Base-by-base conservation (phyloP, 306 rosid species). In the Vigna hirtella region DNA sequence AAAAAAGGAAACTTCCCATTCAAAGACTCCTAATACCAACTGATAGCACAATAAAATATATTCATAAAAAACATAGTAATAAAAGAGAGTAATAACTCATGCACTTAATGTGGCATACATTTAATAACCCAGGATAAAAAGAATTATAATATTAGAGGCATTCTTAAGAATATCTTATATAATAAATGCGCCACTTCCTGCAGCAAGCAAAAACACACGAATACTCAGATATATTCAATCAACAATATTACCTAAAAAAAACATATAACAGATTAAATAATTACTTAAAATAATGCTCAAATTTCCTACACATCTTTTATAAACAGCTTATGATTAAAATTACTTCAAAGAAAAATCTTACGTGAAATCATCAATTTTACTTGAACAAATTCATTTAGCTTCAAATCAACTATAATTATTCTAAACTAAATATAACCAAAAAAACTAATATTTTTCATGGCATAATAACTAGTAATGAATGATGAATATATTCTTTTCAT, bases 1-100 rank as follows among this genome's bases (percentile, higher is more conserved):
- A 66, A 24, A 36, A 63, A 36, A 2, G 1, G 7, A 18, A 36
- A 36, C 65, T 16, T 34, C 52, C 50, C 26, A 43, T 73, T 40
- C 43, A 47, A 0, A 1, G 34, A 52, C 7, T 0, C 30, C 1
- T 63, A 63, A 20, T 32, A 32, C 9, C 17, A 64, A 20, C 51
- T 38, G 66, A 66, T 66, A 16, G 6, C 9, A 13, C 28, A 49
- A 75, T 77, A 52, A 65, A 52, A 52, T 10, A 52, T 52, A 52
- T 7, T 45, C 13, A 45, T 45, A 45, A 12, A 45, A 49, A 49
- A 13, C 5, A 32, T 45, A 45, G 1, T 55, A 18, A 62, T 77
- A 65, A 66, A 77, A 40, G 74, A 26, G 0, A 77, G 20, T 77
- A 67, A 77, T 52, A 24, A 55, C 43, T 53, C 36, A 42, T 42